Base-by-base conservation (phyloP, 164 flowering plant species). In the Liriodendron chinense region DNA sequence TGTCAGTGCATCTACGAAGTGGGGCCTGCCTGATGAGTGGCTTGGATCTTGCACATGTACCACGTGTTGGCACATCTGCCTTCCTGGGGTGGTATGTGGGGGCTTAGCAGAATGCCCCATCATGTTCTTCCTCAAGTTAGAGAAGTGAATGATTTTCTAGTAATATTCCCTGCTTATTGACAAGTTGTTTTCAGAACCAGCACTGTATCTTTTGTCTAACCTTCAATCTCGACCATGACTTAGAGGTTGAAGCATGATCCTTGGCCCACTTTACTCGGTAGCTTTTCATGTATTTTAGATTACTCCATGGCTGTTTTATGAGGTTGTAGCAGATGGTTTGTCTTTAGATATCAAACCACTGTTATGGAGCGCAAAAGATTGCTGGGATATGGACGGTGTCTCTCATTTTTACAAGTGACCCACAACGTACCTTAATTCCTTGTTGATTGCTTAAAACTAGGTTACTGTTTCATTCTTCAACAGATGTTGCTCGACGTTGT, bases 401-500 rank as follows among this genome's bases (percentile, higher is more conserved):
- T 53, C 59, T 53, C 18, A 16, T 53, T 53, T 53, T 53, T 10
- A 8, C 59, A 14, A 12, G 59, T 53, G 59, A 53, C 20, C 18
- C 16, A 16, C 13, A 4, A 64, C 1, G 6, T 20, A 63, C 24
- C 24, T 63, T 63, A 5, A 57, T 57, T 57, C n/a, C 62, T 57
- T 10, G n/a, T 9, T 57, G 43, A 57, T 57, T 14, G 10, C n/a
- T 21, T 53, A 50, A 50, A 72, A 25, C 7, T 56, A 23, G 24
- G n/a, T 14, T 74, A 12, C 66, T 65, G 13, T 24, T 78, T 59
- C 69, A 73, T 68, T 70, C 68, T 69, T 67, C 2, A 68, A 67
- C 90, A 94, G 98, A 87, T 92, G 64, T 74, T 94, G 57, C 91
- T 94, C 43, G 92, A 92, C 79, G 83, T 86, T 71, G 94, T 91